Evolutionary conservation across 2,329 filamentous ascomycete genomes (phyloP).

Genomic region (Neopestalotiopsis sp.): DNA sequence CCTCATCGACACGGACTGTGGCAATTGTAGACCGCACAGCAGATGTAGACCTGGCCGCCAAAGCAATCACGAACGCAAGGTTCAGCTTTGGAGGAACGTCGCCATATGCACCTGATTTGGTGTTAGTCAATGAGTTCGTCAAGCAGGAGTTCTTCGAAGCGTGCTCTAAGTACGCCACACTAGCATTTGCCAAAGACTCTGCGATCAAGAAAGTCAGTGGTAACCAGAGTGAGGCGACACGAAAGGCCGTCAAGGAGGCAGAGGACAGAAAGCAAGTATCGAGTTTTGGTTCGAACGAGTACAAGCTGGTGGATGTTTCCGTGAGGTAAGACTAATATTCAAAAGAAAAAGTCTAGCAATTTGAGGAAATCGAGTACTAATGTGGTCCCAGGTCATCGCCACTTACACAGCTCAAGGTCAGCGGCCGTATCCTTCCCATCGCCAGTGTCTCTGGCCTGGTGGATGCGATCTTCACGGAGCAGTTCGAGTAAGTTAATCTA

Average conservation of each 20-base stretch:
- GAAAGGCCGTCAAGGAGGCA: constrained; percentile 30
- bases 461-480: constrained; percentile 33
- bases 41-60: constrained; percentile 57
- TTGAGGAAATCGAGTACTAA: not conserved
- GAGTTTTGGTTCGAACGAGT: constrained; percentile 30
- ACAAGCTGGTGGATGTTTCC: constrained; percentile 32
- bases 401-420: constrained; percentile 31
- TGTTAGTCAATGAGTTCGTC: constrained; percentile 69
- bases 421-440: constrained; percentile 33
- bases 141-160: constrained; percentile 60
- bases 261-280: constrained; percentile 32
- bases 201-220: constrained; percentile 24
- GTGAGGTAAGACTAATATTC: constrained; percentile 28
- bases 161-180: constrained; percentile 44
- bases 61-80: constrained; percentile 56
- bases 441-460: constrained; percentile 33
- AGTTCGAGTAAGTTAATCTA: constrained; percentile 27
- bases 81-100: constrained; percentile 62
- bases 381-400: constrained; percentile 25
- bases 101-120: constrained; percentile 65
- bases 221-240: constrained; percentile 27
- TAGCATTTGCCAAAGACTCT: constrained; percentile 28
- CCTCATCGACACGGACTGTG: constrained; percentile 40
- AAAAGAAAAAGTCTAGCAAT: not conserved
- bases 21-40: constrained; percentile 68